phyloP scores from a whole-genome alignment of 768 basidiomycete species.

The Boletus pseudopeckii region DNA sequence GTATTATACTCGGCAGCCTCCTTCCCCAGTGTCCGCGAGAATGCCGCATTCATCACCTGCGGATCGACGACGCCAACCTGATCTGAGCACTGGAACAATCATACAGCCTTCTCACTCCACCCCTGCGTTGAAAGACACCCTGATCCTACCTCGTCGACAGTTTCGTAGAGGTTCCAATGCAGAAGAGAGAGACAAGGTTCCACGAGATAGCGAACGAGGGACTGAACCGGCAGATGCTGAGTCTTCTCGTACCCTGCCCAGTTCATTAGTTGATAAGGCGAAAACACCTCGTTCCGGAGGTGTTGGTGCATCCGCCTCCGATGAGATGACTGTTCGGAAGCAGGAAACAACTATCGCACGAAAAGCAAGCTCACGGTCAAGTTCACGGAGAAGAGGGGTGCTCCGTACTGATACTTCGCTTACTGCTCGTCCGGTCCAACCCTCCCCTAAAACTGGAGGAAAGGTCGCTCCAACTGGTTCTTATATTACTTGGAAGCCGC shows the following conservation, averaged over 20 bases:
- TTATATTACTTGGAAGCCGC: slow-evolving; percentile 27
- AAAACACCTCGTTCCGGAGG: slow-evolving; percentile 14
- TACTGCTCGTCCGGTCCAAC: slow-evolving; percentile 17
- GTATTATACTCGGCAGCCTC: slow-evolving; percentile 37
- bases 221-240: slow-evolving; percentile 20
- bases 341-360: slow-evolving; percentile 12
- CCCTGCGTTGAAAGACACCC: slow-evolving; percentile 32
- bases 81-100: slow-evolving; percentile 14
- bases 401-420: slow-evolving; percentile 21
- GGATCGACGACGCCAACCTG: slow-evolving; percentile 28
- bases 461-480: slow-evolving; percentile 21
- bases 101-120: slow-evolving; percentile 29
- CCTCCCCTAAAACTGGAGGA: slow-evolving; percentile 20
- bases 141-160: slow-evolving; percentile 23
- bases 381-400: slow-evolving; percentile 18
- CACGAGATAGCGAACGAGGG: slow-evolving; percentile 25
- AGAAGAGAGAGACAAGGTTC: slow-evolving; percentile 23
- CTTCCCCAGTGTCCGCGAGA: slow-evolving; percentile 33
- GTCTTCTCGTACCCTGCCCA: slow-evolving; percentile 13
- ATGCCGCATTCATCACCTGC: slow-evolving; percentile 19
- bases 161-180: slow-evolving; percentile 28
- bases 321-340: slow-evolving; percentile 21
- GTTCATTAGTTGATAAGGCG: slow-evolving; percentile 16
- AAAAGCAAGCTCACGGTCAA: slow-evolving; percentile 15
- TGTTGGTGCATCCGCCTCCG: slow-evolving; percentile 17